A percentile compares a stretch with the other conserved stretches of the same genome.
phyloP scores from a whole-genome alignment of 768 basidiomycete species.

The Rhodosporidiobolus odoratus region DNA sequence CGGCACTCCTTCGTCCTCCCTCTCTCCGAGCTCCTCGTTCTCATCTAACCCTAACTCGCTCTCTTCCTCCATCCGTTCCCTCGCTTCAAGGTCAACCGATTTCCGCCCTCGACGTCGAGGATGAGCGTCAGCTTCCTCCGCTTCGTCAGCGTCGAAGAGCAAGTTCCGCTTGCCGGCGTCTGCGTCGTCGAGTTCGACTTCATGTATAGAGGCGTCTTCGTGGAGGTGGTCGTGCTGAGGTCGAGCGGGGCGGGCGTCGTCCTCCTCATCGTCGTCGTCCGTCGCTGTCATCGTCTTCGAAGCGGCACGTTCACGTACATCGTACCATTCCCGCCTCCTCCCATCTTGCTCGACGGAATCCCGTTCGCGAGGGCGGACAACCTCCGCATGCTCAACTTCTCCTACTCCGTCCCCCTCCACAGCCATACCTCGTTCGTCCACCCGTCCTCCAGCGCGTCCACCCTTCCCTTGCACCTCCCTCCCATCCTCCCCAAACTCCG shows the following conservation, averaged over 20 bases:
- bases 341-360: neutral
- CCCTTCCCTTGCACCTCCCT: no score
- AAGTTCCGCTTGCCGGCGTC: neutral
- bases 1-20: no score
- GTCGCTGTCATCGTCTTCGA: neutral
- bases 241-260: neutral
- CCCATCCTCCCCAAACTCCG: no score
- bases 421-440: neutral
- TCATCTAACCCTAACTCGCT: slow-evolving; percentile 3
- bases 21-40: neutral
- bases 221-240: slow-evolving; percentile 1
- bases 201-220: neutral
- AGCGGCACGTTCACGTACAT: neutral
- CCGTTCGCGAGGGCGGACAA: no score
- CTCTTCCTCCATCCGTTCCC: neutral
- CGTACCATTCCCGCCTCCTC: no score
- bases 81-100: slow-evolving; percentile 1
- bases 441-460: no score
- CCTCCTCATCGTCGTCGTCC: neutral
- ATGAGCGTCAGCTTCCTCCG: neutral
- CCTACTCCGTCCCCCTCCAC: neutral
- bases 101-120: neutral
- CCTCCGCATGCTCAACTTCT: neutral
- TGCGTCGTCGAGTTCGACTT: neutral
- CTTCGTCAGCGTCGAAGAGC: neutral